Base-by-base conservation (phyloP, 345 rosid genomes). In the Leavenworthia alabamica region DNA sequence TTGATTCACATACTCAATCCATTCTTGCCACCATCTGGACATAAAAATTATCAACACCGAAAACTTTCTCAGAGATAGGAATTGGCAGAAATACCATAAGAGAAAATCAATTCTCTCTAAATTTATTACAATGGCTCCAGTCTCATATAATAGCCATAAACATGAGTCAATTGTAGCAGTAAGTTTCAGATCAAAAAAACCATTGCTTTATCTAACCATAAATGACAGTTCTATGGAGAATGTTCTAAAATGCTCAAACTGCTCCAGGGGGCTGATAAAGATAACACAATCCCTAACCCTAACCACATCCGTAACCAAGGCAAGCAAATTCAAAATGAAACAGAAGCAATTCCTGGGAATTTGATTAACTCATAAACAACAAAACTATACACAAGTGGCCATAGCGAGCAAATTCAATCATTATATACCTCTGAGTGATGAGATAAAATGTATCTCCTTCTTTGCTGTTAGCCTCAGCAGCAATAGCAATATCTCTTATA, bases 1-100 rank as follows among this genome's bases (percentile, higher is more conserved):
- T 72, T 86, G 96, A 68, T 93, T 93, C 56, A 90, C 99, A 79
- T 90, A 93, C 6, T 82, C 95, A 69, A 90, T 86, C 99, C 99
- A 93, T 51, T 81, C 72, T 70, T 84, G 96, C 97, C 99, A 90
- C 99, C 99, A 93, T 69, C 99, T 72, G 24, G 8, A 24, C 4
- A 67, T 2, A 56, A 58, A 47, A 40, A 23, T 54, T 17, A 53
- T 32, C 40, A 46, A 56, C 24, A 32, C 2, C 60, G 62, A 50
- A 47, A 41, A 12, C 8, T 33, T 33, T 40, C 43, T 58, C 35
- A 67, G 45, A 40, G 29, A 26, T 35, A 17, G 16, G 12, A 48
- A 33, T 46, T 12, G 37, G 23, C n/a, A n/a, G n/a, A n/a, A n/a
- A n/a, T n/a, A n/a, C n/a, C n/a, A n/a, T n/a, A 53, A 35, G 26